A percentile compares a stretch with the other conserved stretches of the same genome.
phyloP scores from a whole-genome alignment of 192 early-diverging fungal genomes.

The Kappamyces sp. region DNA sequence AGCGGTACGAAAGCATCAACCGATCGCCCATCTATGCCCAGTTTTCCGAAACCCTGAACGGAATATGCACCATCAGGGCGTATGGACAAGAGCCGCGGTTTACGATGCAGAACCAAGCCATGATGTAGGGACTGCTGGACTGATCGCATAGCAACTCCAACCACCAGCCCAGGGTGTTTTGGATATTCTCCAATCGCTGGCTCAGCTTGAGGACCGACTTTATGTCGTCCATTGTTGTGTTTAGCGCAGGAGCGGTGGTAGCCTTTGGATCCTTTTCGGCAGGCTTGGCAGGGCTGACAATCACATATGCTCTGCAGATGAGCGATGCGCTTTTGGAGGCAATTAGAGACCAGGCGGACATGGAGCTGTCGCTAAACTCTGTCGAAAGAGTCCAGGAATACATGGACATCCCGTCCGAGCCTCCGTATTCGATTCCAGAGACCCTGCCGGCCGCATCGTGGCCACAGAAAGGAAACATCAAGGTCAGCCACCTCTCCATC shows the following conservation, averaged over 20 bases:
- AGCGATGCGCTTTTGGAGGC: slow-evolving; percentile 54
- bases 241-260: slow-evolving; percentile 25
- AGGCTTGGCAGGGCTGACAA: slow-evolving; percentile 78
- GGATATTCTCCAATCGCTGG: slow-evolving; percentile 77
- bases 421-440: slow-evolving; percentile 47
- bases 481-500: slow-evolving; percentile 59
- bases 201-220: slow-evolving; percentile 64
- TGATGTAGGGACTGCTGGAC: slow-evolving; percentile 45
- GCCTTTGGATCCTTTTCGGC: slow-evolving; percentile 40
- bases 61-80: slow-evolving; percentile 46
- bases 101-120: slow-evolving; percentile 51
- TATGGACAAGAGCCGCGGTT: slow-evolving; percentile 30
- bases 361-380: slow-evolving; percentile 18
- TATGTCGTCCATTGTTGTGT: slow-evolving; percentile 62
- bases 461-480: slow-evolving; percentile 68
- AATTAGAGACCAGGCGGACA: slow-evolving; percentile 13
- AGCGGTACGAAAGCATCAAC: slow-evolving; percentile 70
- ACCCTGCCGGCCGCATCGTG: slow-evolving; percentile 44
- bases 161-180: slow-evolving; percentile 79
- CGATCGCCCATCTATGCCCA: slow-evolving; percentile 68
- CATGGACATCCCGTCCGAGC: slow-evolving; percentile 64
- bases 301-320: slow-evolving; percentile 73
- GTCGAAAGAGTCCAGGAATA: slow-evolving; percentile 78
- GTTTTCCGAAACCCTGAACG: slow-evolving; percentile 66
- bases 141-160: slow-evolving; percentile 48